Conservation (phyloP, 2,329 filamentous ascomycete genomes). For the Akanthomyces lecanii region DNA sequence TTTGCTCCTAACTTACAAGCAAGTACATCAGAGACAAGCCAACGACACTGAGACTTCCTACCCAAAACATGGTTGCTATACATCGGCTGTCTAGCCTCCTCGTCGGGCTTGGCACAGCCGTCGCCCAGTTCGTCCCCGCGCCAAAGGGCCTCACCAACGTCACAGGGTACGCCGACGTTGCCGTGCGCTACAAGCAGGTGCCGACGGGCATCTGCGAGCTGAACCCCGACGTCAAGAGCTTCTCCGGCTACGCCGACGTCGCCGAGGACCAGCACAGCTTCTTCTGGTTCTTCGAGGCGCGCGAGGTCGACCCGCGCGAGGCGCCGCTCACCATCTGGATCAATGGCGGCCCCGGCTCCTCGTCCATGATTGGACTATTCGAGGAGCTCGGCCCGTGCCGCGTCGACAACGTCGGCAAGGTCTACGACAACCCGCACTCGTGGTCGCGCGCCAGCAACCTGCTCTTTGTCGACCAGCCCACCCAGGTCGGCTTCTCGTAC, state of each 20-base stretch:
- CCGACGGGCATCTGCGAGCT: constrained; percentile 44
- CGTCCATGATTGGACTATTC: constrained; percentile 23
- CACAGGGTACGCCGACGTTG: constrained; percentile 20
- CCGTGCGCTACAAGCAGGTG: constrained; percentile 21
- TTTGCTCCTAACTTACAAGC: too few relatives aligned
- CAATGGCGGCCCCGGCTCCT: constrained; percentile 55
- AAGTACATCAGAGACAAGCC: not conserved
- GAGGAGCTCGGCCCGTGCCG: constrained; percentile 31
- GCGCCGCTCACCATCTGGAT: constrained; percentile 49
- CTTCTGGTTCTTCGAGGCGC: constrained; percentile 29
- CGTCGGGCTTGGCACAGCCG: not conserved
- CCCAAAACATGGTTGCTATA: not conserved
- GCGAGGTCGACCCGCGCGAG: constrained; percentile 23
- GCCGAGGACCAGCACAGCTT: constrained; percentile 17
- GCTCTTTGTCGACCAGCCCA: constrained; percentile 57
- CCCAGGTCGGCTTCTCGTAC: constrained; percentile 65
- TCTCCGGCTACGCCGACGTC: constrained; percentile 53
- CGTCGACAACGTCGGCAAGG: constrained; percentile 44
- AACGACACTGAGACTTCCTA: not conserved
- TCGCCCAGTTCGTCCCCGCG: constrained; percentile 24
- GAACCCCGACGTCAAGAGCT: constrained; percentile 22
- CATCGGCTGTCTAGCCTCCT: not conserved
- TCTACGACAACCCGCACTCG: constrained; percentile 56
- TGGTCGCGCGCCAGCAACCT: constrained; percentile 54
- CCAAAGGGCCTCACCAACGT: constrained; percentile 20